These are phyloP conservation scores for Blastocystis sp. DNA, from an alignment of 352 stramenopile genomes.

Conservation along the genomic window DNA sequence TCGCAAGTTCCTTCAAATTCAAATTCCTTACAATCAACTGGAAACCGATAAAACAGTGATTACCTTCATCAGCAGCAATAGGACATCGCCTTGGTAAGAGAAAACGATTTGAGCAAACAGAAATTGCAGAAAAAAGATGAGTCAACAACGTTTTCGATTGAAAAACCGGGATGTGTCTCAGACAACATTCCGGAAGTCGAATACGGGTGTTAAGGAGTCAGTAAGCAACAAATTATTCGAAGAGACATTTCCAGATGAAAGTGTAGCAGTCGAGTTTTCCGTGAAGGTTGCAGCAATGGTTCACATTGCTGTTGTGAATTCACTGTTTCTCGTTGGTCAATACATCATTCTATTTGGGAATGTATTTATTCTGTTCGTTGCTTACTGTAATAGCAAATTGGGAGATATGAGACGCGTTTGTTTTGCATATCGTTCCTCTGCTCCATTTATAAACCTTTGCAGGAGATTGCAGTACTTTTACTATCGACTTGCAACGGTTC, in stretches of 20 bases:
- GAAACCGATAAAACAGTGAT: background rate
- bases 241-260: background rate
- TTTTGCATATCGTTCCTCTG: background rate
- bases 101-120: background rate
- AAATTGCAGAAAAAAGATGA: background rate
- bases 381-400: background rate
- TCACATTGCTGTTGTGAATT: background rate
- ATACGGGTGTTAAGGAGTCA: background rate
- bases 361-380: background rate
- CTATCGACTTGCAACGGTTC: background rate
- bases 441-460: background rate
- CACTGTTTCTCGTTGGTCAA: constrained; percentile 16
- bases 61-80: background rate
- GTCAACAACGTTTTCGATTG: background rate
- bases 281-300: background rate
- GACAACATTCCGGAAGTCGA: background rate
- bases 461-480: background rate
- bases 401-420: background rate
- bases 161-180: background rate
- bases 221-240: background rate
- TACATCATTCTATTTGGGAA: constrained; percentile 53
- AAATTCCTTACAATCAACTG: background rate
- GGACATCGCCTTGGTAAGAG: background rate
- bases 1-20: too few relatives aligned
- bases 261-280: background rate